phyloP scores from a whole-genome alignment of 176 grass and related monocot species.

The Avena insularis region DNA sequence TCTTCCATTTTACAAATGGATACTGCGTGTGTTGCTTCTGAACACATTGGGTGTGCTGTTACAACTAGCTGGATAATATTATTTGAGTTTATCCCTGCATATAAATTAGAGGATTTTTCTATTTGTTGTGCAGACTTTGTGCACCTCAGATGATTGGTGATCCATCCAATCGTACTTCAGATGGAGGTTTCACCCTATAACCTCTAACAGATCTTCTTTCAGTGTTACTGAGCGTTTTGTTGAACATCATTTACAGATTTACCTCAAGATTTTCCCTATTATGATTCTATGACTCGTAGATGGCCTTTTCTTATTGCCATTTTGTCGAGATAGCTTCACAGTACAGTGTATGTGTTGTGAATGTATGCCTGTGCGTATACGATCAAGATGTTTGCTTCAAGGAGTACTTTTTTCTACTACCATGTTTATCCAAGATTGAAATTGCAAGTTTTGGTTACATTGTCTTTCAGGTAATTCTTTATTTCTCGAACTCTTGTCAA shows the following conservation, averaged over 20 bases:
- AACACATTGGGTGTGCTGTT: neutral
- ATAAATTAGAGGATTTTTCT: neutral
- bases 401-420: neutral
- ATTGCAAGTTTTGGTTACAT: neutral
- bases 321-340: conserved; percentile 21
- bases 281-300: neutral
- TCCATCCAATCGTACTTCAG: neutral
- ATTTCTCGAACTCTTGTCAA: neutral
- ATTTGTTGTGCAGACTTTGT: conserved; percentile 15
- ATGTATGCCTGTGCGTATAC: neutral
- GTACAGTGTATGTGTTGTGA: conserved; percentile 1
- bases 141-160: neutral
- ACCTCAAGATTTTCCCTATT: neutral
- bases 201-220: neutral
- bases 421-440: conserved; percentile 32
- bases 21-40: neutral
- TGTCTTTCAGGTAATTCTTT: conserved; percentile 17
- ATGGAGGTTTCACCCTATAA: conserved; percentile 6
- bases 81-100: neutral
- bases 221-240: neutral
- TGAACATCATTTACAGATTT: conserved; percentile 7
- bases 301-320: conserved; percentile 16
- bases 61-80: neutral
- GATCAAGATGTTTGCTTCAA: conserved; percentile 5
- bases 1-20: neutral